Evolutionary conservation across 257 asterid species (phyloP), one percentile per base, ranked within the genome.

Genomic region (Scutellaria barbata): DNA sequence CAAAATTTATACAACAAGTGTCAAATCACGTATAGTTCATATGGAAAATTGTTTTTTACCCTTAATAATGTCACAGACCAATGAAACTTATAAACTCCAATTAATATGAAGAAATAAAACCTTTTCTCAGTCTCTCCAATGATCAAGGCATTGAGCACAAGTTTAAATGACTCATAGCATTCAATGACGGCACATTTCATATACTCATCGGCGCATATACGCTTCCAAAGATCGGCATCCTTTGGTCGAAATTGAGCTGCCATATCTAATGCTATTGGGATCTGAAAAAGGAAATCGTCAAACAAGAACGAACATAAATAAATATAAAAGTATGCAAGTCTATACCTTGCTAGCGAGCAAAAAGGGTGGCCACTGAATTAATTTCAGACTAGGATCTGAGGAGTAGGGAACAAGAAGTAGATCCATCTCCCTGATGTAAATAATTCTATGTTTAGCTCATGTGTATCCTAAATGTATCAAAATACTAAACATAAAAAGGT

Each of bases 321-420:
- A 64, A 42, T 53, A 76, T 10, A 35, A 6, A 59, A 63, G 74
- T 67, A 43, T 30, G 69, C 71, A 72, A 56, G 64, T 18, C 64
- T 63, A 75, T 69, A 85, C 96, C 90, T 90, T 90, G 86, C 95
- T 88, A 69, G 96, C 95, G 69, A 90, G 96, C 77, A 90, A 83
- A 83, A 90, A 90, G 2, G 96, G 95, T 53, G 96, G 96, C 96
- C 96, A 90, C 76, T 90, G 96, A 73, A 88, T 87, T 47, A 84
- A 65, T 67, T 88, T 88, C 51, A 86, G 74, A 75, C 92, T 80
- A 30, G 88, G 90, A 81, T 88, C 96, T 41, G 92, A 88, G 68
- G 92, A 86, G 76, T 90, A 90, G 55, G 96, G 96, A 76, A 90
- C 96, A 16, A 88, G 81, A 76, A 90, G 86, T 79, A 90, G 88